phyloP scores from a whole-genome alignment of 257 asterid species.

The Rubia yunnanensis region DNA sequence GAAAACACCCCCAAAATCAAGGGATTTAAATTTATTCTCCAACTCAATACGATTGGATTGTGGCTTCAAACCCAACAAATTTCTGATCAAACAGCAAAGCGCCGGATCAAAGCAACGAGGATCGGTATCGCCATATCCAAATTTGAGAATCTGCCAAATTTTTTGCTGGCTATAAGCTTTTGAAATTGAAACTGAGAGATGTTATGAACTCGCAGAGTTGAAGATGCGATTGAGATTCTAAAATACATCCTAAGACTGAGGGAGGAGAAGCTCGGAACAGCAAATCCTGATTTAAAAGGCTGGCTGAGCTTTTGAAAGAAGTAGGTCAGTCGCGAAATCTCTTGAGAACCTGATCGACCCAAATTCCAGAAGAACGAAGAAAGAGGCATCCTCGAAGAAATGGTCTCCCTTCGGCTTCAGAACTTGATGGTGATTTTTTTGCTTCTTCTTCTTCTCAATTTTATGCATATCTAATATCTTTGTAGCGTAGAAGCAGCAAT shows the following conservation, averaged over 20 bases:
- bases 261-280: too few species aligned
- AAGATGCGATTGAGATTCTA: slow-evolving; percentile 89
- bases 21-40: too few species aligned
- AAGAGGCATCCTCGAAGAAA: slow-evolving; percentile 82
- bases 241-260: slow-evolving; percentile 82
- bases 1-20: too few species aligned
- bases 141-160: neutral
- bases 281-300: too few species aligned
- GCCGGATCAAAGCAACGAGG: too few species aligned
- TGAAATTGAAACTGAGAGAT: neutral
- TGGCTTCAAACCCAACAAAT: too few species aligned
- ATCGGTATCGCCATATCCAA: too few species aligned
- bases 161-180: too few species aligned
- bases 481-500: slow-evolving; percentile 41
- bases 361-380: slow-evolving; percentile 62
- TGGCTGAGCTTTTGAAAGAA: slow-evolving; percentile 88
- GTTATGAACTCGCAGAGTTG: slow-evolving; percentile 45
- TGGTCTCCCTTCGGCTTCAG: slow-evolving; percentile 98
- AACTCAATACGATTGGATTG: too few species aligned
- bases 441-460: slow-evolving; percentile 2
- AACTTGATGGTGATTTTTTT: slow-evolving; percentile 33
- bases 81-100: too few species aligned
- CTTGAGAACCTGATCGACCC: slow-evolving; percentile 91
- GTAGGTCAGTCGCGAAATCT: slow-evolving; percentile 88
- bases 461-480: slow-evolving; percentile 9